Conservation (phyloP, 345 rosid species). For the Schrenkiella parvula region DNA sequence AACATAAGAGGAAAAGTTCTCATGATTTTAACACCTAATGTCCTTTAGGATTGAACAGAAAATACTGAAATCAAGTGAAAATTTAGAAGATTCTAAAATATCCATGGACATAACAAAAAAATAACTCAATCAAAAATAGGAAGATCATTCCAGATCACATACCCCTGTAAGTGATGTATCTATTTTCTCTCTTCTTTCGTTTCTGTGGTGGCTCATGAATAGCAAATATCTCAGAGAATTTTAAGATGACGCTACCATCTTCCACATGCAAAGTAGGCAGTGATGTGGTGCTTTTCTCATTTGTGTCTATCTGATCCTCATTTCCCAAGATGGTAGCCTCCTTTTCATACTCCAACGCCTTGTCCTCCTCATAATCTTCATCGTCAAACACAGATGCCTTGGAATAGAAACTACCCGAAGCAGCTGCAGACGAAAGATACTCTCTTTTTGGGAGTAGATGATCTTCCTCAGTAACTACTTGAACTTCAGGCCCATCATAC, state of each 20-base stretch:
- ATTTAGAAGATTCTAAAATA: background rate
- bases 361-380: conserved; percentile 79
- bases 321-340: conserved; percentile 36
- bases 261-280: conserved; percentile 81
- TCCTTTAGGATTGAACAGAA: background rate
- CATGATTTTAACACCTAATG: conserved; percentile 2
- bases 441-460: conserved; percentile 66
- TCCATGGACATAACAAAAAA: background rate
- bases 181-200: conserved; percentile 55
- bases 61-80: conserved; percentile 4
- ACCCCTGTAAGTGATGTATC: conserved; percentile 62
- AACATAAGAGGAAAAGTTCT: no score
- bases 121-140: background rate
- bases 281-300: conserved; percentile 47
- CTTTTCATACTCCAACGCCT: conserved; percentile 37
- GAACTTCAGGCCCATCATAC: conserved; percentile 88
- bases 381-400: conserved; percentile 65
- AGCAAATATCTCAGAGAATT: conserved; percentile 94
- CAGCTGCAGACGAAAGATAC: conserved; percentile 52
- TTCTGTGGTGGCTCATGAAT: conserved; percentile 71
- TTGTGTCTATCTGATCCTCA: conserved; percentile 45
- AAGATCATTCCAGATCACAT: conserved; percentile 21
- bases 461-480: conserved; percentile 77
- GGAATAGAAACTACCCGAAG: conserved; percentile 42
- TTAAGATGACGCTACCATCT: conserved; percentile 78